These are phyloP conservation scores for Candida tetrigidarum DNA, from an alignment of 1,139 yeast species.

Conservation along the genomic window DNA sequence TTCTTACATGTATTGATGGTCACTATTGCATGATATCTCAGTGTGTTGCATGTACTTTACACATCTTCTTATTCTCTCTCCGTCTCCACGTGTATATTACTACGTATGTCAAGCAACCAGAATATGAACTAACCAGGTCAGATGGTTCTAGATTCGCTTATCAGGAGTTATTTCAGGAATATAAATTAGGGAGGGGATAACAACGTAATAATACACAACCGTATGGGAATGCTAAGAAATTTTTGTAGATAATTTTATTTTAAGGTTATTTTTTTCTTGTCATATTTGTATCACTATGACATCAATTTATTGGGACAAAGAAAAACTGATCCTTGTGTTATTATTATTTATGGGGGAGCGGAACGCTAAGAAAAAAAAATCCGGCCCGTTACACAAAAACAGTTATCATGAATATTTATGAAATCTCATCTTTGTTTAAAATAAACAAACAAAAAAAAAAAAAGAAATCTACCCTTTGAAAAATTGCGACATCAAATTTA, in stretches of 20 bases:
- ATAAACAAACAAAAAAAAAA: not conserved
- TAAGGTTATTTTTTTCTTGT: not conserved
- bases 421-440: not conserved
- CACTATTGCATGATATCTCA: no score
- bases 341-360: no score
- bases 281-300: not conserved
- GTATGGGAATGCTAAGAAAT: conserved; percentile 1
- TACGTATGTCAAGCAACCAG: no score
- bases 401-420: not conserved
- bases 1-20: no score
- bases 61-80: no score
- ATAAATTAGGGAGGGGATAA: not conserved
- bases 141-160: not conserved
- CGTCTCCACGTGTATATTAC: no score
- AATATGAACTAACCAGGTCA: no score
- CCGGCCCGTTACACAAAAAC: not conserved
- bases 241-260: no score
- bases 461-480: not conserved
- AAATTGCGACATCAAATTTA: not conserved
- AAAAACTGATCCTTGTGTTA: no score
- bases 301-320: no score
- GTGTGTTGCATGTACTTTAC: no score
- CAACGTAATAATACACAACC: not conserved
- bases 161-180: not conserved
- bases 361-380: not conserved